phyloP scores from a whole-genome alignment of 345 rosid genomes.

The Arabis hirsuta region DNA sequence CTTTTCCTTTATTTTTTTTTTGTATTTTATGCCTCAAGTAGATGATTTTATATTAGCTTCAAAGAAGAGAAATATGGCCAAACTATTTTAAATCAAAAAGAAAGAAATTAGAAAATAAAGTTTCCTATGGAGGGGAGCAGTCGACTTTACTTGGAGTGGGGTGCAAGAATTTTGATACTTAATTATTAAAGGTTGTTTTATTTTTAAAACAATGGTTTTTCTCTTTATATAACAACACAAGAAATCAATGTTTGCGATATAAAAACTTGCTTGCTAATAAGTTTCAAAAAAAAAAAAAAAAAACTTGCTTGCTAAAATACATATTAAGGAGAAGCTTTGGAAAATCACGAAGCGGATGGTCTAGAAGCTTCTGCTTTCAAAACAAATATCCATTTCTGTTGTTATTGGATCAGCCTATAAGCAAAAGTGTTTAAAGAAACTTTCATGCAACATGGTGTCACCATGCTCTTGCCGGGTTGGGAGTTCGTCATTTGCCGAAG shows the following conservation, averaged over 20 bases:
- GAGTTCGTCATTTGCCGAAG: slow-evolving; percentile 16
- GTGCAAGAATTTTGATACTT: slow-evolving; percentile 30
- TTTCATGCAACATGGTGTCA: slow-evolving; percentile 18
- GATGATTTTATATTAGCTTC: background rate
- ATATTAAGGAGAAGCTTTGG: slow-evolving; percentile 12
- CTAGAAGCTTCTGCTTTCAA: background rate
- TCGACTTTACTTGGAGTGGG: slow-evolving; percentile 33
- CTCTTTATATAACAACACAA: slow-evolving; percentile 13
- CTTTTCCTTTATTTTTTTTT: background rate
- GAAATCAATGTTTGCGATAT: background rate
- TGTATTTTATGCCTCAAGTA: slow-evolving; percentile 18
- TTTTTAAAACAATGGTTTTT: background rate
- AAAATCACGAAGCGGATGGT: background rate
- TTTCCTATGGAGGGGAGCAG: background rate
- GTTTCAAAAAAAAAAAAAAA: too few species aligned
- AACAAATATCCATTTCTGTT: background rate
- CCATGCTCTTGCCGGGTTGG: background rate
- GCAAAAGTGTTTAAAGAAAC: slow-evolving; percentile 10
- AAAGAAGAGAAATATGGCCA: slow-evolving; percentile 1
- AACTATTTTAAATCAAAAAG: background rate
- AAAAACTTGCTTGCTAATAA: slow-evolving; percentile 1
- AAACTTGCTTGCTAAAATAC: slow-evolving; percentile 1
- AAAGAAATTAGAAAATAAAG: background rate
- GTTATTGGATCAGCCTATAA: background rate
- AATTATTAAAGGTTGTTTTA: too few species aligned